These are phyloP conservation scores for Pyrenochaeta sp. DNA, from an alignment of 2,329 filamentous ascomycete species.

Conservation along the genomic window DNA sequence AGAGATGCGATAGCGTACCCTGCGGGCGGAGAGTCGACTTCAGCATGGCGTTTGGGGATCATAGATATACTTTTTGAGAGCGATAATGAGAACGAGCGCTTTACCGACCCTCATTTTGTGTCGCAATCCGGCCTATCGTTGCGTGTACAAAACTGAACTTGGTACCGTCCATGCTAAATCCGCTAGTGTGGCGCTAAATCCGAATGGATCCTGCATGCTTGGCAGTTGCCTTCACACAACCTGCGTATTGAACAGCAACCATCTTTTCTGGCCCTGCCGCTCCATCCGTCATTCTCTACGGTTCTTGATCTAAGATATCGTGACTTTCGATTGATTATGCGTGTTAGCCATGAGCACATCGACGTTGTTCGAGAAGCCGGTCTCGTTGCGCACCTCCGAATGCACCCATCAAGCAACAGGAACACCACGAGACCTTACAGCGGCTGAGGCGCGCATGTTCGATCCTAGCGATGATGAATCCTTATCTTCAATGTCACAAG, in stretches of 20 bases:
- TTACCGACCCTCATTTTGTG: background rate
- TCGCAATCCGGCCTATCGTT: background rate
- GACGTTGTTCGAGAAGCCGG: background rate
- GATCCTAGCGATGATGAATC: background rate
- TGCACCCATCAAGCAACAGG: conserved; percentile 3
- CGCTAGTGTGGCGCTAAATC: conserved; percentile 9
- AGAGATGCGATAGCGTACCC: conserved; percentile 37
- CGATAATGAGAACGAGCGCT: background rate
- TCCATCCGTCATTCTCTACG: background rate
- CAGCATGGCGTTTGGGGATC: conserved; percentile 31
- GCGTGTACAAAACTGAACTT: background rate
- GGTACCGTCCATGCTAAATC: background rate
- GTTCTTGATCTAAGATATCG: background rate
- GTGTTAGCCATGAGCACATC: conserved; percentile 1
- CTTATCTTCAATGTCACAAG: background rate
- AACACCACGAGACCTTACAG: background rate
- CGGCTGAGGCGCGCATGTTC: background rate
- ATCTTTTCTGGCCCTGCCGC: background rate
- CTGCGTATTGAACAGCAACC: background rate
- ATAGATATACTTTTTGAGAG: background rate
- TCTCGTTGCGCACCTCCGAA: conserved; percentile 1
- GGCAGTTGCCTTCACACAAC: conserved; percentile 9
- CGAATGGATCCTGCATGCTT: conserved; percentile 1
- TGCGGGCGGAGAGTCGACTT: background rate
- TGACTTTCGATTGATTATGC: background rate